Percentiles rank a stretch among this genome's conserved stretches.
Evolutionary conservation across 305 asterid species (phyloP).

Genomic region (Ajuga reptans): DNA sequence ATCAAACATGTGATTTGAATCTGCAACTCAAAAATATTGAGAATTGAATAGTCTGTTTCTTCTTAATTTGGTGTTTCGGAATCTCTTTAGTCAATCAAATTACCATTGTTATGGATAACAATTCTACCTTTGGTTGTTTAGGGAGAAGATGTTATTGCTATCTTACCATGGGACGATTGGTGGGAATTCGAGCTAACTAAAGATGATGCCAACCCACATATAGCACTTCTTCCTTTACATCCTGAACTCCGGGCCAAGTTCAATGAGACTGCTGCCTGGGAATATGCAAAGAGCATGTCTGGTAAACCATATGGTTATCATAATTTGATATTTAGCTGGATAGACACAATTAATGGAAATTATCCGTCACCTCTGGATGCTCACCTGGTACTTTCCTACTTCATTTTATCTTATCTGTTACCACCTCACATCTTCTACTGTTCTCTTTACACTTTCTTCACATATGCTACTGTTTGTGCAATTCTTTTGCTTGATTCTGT

Average conservation of each 20-base stretch:
- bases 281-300: slow-evolving; percentile 75
- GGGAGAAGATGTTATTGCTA: slow-evolving; percentile 86
- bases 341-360: slow-evolving; percentile 73
- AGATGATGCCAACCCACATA: slow-evolving; percentile 84
- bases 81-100: neutral
- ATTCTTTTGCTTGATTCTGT: neutral
- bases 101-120: neutral
- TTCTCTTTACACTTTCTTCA: neutral
- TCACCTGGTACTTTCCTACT: slow-evolving; percentile 55
- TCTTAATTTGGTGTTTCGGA: neutral
- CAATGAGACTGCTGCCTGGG: slow-evolving; percentile 96
- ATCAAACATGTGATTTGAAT: neutral
- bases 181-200: slow-evolving; percentile 84
- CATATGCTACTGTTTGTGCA: neutral
- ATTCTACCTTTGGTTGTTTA: slow-evolving; percentile 14
- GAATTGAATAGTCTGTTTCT: neutral
- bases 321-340: slow-evolving; percentile 95
- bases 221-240: slow-evolving; percentile 84
- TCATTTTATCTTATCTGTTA: neutral
- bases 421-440: neutral
- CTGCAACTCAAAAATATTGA: neutral
- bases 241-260: slow-evolving; percentile 80
- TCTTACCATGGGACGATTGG: slow-evolving; percentile 95
- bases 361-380: slow-evolving; percentile 88
- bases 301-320: slow-evolving; percentile 90